These are phyloP conservation scores for Claviceps pazoutovae DNA, from an alignment of 2,329 filamentous ascomycete genomes.

Conservation along the genomic window DNA sequence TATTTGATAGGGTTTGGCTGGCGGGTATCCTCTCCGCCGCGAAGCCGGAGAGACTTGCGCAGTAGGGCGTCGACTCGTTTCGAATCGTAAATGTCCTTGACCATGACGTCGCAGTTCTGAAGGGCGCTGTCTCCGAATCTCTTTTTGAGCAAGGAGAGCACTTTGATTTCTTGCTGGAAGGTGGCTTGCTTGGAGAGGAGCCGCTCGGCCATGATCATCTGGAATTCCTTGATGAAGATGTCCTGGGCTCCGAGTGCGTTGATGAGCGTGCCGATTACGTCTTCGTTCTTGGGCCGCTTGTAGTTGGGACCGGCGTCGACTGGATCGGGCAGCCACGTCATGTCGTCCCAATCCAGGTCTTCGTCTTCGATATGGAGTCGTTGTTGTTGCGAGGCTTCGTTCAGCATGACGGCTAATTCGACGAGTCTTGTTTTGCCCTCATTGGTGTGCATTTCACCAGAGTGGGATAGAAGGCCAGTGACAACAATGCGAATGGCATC, in stretches of 20 bases:
- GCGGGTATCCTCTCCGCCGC: slow-evolving; percentile 1
- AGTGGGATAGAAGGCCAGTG: slow-evolving; percentile 53
- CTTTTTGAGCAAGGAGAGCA: slow-evolving; percentile 75
- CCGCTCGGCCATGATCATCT: slow-evolving; percentile 75
- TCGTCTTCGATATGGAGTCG: slow-evolving; percentile 44
- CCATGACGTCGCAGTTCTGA: slow-evolving; percentile 94
- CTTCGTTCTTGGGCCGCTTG: slow-evolving; percentile 73
- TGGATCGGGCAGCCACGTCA: slow-evolving; percentile 86
- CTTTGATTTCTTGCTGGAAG: slow-evolving; percentile 68
- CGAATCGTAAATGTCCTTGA: slow-evolving; percentile 82
- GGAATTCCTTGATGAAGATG: slow-evolving; percentile 86
- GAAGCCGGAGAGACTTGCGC: slow-evolving; percentile 27
- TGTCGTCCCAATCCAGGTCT: slow-evolving; percentile 79
- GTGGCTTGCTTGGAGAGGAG: slow-evolving; percentile 51
- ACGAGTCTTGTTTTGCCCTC: slow-evolving; percentile 38
- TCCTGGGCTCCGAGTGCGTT: slow-evolving; percentile 80
- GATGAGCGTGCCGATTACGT: slow-evolving; percentile 84
- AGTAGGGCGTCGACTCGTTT: slow-evolving; percentile 57
- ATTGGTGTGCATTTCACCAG: slow-evolving; percentile 35
- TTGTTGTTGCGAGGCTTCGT: slow-evolving; percentile 42
- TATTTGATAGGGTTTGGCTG: slow-evolving; percentile 26
- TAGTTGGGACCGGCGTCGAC: slow-evolving; percentile 89
- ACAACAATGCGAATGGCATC: slow-evolving; percentile 70
- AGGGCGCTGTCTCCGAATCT: slow-evolving; percentile 75
- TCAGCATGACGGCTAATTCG: slow-evolving; percentile 54